Evolutionary conservation across 179 eudicot species (phyloP), one percentile per base, ranked within the genome.

Genomic region (Actinidia chinensis): DNA sequence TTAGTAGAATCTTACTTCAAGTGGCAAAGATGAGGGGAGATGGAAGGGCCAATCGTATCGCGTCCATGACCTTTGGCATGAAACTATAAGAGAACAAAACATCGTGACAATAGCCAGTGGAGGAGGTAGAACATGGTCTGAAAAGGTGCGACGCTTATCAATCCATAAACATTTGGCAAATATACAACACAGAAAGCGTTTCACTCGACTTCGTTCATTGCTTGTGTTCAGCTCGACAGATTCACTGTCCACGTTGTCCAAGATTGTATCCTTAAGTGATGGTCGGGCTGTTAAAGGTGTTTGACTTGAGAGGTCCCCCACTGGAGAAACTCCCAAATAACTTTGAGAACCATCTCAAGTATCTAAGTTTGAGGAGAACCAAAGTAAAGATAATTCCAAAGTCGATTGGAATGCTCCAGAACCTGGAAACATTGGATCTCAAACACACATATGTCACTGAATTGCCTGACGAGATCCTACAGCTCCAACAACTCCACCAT

Each of bases 381-480:
- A n/a, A 7, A 40, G 46, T 80, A 8, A 75, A 55, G 8, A 63
- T 6, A 36, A 47, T 80, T 36, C 82, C 82, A 23, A 48, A 64
- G 23, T 66, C 79, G 8, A 80, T 80, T 6, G 70, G 78, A 52
- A 68, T n/a, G 54, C 82, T 80, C 33, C 22, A 23, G 14, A 25
- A 55, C 69, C 55, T 80, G 8, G 82, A 80, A 51, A 74, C 79
- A 11, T 58, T 81, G 76, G 76, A 81, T 61, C 77, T 81, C 58
- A 70, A 76, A 33, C 40, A 54, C 14, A 58, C 77, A 18, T 1
- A n/a, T 60, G 76, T 81, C 3, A 76, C 56, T 3, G 66, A 67
- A 7, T 60, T 81, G 68, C 83, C 83, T 20, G 15, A 5, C 33
- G 67, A 70, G 15, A 69, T 81, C 40, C 47, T 52, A 1, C 69